These are phyloP conservation scores for Silybum marianum DNA, from an alignment of 129 eudicot genomes.

Conservation along the genomic window DNA sequence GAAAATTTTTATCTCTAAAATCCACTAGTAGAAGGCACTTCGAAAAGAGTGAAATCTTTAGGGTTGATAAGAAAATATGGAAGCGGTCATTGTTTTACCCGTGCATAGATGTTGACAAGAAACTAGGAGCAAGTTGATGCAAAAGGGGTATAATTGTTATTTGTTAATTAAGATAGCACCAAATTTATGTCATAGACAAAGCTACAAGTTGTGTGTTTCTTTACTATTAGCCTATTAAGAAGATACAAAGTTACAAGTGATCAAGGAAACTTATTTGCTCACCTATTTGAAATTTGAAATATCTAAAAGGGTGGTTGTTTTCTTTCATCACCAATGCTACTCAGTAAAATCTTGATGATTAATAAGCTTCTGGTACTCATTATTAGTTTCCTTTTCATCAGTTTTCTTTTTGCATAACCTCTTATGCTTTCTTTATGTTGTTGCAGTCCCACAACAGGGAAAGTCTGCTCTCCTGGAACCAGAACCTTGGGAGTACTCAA, in stretches of 20 bases:
- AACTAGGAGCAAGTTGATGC: not conserved
- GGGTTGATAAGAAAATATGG: not conserved
- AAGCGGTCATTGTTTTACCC: not conserved
- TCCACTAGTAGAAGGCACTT: not conserved
- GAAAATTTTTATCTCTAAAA: not conserved
- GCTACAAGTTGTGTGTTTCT: not conserved
- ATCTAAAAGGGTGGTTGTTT: constrained; percentile 1
- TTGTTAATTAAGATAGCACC: not conserved
- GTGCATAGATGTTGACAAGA: not conserved
- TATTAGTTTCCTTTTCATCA: not conserved
- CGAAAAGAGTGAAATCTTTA: not conserved
- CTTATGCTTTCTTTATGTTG: constrained; percentile 25
- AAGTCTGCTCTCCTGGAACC: constrained; percentile 55
- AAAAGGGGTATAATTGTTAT: not conserved
- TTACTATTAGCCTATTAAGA: not conserved
- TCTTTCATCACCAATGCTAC: constrained; percentile 10
- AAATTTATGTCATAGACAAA: not conserved
- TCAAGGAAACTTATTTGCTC: not conserved
- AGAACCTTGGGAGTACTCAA: constrained; percentile 40
- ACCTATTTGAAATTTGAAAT: not conserved
- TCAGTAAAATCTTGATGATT: constrained; percentile 13
- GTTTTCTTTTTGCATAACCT: constrained; percentile 5
- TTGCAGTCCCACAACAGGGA: constrained; percentile 37
- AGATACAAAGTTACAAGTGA: not conserved
- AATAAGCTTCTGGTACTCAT: constrained; percentile 20